Percentiles rank a stretch among this genome's conserved stretches.
Evolutionary conservation across 2,329 filamentous ascomycete species (phyloP).

Genomic region (Diplocarpon mali): DNA sequence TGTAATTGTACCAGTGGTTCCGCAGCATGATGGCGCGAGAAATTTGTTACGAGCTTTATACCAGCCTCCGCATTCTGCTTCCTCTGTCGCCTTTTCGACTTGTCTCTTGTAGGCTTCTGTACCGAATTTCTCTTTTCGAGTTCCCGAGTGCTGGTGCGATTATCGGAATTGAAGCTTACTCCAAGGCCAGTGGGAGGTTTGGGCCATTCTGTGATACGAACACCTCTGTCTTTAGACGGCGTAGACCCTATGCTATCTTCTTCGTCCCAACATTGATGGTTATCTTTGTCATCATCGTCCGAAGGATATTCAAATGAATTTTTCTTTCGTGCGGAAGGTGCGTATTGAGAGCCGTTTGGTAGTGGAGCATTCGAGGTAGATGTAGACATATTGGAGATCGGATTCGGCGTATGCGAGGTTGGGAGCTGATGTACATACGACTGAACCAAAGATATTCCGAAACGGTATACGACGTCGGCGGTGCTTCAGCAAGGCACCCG

Average conservation of each 20-base stretch:
- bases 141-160: slow-evolving; percentile 13
- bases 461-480: not conserved
- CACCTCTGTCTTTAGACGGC: not conserved
- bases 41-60: slow-evolving; percentile 60
- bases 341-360: slow-evolving; percentile 5
- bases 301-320: slow-evolving; percentile 22
- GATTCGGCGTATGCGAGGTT: not conserved
- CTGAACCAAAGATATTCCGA: not conserved
- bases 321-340: slow-evolving; percentile 7
- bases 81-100: slow-evolving; percentile 50
- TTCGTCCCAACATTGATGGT: slow-evolving; percentile 26
- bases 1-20: slow-evolving; percentile 32
- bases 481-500: not conserved
- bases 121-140: slow-evolving; percentile 23
- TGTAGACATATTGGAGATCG: slow-evolving; percentile 14
- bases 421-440: not conserved
- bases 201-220: slow-evolving; percentile 18
- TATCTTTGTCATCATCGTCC: slow-evolving; percentile 17
- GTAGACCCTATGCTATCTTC: slow-evolving; percentile 10
- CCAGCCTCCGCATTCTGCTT: slow-evolving; percentile 49
- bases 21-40: slow-evolving; percentile 39
- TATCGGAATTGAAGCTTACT: slow-evolving; percentile 7
- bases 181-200: slow-evolving; percentile 10
- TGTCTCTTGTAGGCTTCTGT: slow-evolving; percentile 31
- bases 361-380: not conserved